Percentiles rank a stretch among this genome's conserved stretches.
Conservation (phyloP, 2,329 filamentous ascomycete species). For the Pyrenochaeta sp. region DNA sequence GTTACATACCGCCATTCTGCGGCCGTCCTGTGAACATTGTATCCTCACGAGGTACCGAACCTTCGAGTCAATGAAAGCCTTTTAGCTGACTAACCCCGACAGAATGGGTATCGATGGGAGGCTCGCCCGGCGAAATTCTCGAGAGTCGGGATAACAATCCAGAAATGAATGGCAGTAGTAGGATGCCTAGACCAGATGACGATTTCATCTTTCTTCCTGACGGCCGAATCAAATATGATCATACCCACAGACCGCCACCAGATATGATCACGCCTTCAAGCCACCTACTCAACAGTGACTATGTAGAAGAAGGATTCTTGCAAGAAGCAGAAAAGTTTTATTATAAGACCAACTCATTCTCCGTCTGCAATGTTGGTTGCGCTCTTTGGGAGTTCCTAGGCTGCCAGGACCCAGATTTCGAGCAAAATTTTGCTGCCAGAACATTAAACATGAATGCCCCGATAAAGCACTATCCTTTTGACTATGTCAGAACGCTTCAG, state of each 20-base stretch:
- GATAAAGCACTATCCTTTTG: no score
- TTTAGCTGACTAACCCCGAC: no score
- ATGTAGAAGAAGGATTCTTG: conserved; percentile 19
- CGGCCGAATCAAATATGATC: conserved; percentile 24
- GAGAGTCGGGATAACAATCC: no score
- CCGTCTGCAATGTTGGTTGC: conserved; percentile 26
- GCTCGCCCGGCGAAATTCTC: no score
- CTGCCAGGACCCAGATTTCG: no score
- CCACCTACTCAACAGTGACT: conserved; percentile 27
- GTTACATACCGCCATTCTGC: conserved; percentile 11
- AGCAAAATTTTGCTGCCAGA: no score
- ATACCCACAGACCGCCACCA: conserved; percentile 23
- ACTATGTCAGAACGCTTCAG: conserved; percentile 27
- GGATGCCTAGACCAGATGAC: no score
- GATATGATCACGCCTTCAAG: conserved; percentile 26
- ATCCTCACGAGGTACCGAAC: background rate
- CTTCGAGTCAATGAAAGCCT: no score
- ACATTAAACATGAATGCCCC: no score
- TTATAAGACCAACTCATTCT: conserved; percentile 30
- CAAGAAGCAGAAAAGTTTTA: conserved; percentile 25
- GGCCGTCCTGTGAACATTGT: background rate
- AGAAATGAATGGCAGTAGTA: no score
- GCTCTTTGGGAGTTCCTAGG: conserved; percentile 17
- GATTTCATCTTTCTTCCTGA: conserved; percentile 14
- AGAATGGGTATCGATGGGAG: no score